Percentiles rank a stretch among this genome's conserved stretches.
Conservation (phyloP, 352 stramenopile species). For the Saprolegnia parasitica region DNA sequence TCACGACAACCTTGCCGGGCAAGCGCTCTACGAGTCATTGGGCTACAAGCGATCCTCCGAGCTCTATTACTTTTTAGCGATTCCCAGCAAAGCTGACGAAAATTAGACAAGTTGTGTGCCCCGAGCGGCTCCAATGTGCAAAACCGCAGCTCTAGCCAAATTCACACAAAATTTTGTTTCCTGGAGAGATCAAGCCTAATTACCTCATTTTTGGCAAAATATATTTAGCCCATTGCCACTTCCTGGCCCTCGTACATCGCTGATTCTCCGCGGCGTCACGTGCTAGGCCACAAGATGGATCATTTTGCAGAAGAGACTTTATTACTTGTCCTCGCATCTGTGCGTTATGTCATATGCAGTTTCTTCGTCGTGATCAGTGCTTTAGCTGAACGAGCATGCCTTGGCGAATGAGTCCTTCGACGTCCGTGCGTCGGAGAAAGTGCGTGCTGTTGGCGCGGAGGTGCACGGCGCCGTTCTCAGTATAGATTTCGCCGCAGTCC, state of each 20-base stretch:
- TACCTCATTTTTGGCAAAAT: too few species aligned
- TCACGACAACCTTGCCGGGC: slow-evolving; percentile 16
- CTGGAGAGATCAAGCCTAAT: too few species aligned
- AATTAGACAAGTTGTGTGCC: too few species aligned
- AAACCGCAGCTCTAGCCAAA: too few species aligned
- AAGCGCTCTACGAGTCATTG: slow-evolving; percentile 22
- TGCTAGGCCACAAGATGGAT: too few species aligned
- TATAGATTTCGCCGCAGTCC: slow-evolving; percentile 89
- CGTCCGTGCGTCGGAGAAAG: slow-evolving; percentile 79
- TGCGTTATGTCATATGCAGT: not conserved
- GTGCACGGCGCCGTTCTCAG: slow-evolving; percentile 84
- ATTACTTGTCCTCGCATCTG: too few species aligned
- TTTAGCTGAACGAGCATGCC: slow-evolving; percentile 82
- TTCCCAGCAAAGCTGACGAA: not conserved
- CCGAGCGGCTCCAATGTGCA: too few species aligned
- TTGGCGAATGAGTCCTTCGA: slow-evolving; percentile 80
- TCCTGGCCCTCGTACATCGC: too few species aligned
- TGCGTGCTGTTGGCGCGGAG: slow-evolving; percentile 83
- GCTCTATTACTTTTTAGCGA: slow-evolving; percentile 26
- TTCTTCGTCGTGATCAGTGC: slow-evolving; percentile 33
- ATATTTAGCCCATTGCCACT: too few species aligned
- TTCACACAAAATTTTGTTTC: too few species aligned
- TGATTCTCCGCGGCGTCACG: too few species aligned
- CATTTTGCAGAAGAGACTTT: too few species aligned
- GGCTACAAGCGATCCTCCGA: slow-evolving; percentile 5